phyloP scores from a whole-genome alignment of 805 yeast species.

The Wickerhamiella sorbophila region DNA sequence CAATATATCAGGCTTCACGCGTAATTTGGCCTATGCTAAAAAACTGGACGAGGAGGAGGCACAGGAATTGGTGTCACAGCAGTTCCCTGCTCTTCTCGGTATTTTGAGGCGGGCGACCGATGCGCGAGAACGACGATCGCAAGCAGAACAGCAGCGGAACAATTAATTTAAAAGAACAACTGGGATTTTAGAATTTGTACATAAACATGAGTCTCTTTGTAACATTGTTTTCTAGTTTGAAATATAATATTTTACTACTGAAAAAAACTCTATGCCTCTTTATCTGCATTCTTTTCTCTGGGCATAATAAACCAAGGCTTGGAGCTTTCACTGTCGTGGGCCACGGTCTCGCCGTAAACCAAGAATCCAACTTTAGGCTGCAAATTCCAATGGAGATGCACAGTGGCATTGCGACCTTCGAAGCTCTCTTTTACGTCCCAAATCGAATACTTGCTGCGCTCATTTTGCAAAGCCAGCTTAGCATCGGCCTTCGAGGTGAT shows the following conservation, averaged over 20 bases:
- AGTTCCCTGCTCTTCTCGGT: background rate
- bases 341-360: constrained; percentile 40
- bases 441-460: constrained; percentile 62
- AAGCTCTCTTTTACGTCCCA: constrained; percentile 65
- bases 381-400: constrained; percentile 75
- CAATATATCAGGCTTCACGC: background rate
- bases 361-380: constrained; percentile 85
- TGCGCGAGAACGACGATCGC: background rate
- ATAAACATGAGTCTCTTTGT: too few relatives aligned
- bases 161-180: too few relatives aligned
- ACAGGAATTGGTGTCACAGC: background rate
- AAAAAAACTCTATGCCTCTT: background rate
- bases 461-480: constrained; percentile 34
- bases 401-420: constrained; percentile 44
- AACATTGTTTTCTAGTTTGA: too few relatives aligned
- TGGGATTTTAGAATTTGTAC: too few relatives aligned
- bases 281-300: background rate
- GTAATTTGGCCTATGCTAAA: background rate
- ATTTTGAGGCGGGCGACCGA: background rate
- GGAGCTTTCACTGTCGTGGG: constrained; percentile 16
- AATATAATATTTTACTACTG: background rate
- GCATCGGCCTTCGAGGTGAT: constrained; percentile 49
- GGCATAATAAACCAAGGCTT: constrained; percentile 12
- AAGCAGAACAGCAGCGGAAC: too few relatives aligned
- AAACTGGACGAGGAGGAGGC: background rate